These are phyloP conservation scores for Fusarium caatingaense DNA, from an alignment of 2,329 filamentous ascomycete species.

Conservation along the genomic window DNA sequence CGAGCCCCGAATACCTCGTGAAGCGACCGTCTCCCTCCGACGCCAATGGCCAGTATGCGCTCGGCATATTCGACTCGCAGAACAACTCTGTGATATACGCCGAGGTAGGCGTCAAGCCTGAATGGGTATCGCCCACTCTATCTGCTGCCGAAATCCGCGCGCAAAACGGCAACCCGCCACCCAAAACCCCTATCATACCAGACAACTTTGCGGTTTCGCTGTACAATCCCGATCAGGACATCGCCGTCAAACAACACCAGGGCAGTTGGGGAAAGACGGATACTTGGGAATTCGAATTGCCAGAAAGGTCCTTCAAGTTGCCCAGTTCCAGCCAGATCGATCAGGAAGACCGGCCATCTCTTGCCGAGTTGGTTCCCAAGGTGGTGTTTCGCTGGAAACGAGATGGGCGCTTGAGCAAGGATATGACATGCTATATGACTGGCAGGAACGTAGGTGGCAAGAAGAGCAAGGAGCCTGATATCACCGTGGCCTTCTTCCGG, in stretches of 20 bases:
- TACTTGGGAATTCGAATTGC: constrained; percentile 93
- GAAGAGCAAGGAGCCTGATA: constrained; percentile 92
- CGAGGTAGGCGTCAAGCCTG: constrained; percentile 85
- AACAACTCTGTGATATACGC: constrained; percentile 85
- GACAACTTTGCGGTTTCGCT: constrained; percentile 85
- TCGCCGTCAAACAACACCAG: constrained; percentile 76
- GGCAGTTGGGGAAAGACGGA: constrained; percentile 84
- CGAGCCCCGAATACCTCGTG: constrained; percentile 82
- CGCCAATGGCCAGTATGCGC: constrained; percentile 85
- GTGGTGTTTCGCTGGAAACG: constrained; percentile 89
- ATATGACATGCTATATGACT: constrained; percentile 88
- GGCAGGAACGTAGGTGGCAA: constrained; percentile 81
- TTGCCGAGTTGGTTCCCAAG: constrained; percentile 72
- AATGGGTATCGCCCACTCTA: constrained; percentile 85
- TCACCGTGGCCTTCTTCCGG: constrained; percentile 90
- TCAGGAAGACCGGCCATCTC: constrained; percentile 61
- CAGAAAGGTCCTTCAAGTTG: constrained; percentile 82
- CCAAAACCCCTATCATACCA: constrained; percentile 77
- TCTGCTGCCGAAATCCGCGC: constrained; percentile 83
- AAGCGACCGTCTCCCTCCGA: constrained; percentile 75
- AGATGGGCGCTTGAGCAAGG: constrained; percentile 85
- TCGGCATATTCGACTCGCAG: constrained; percentile 85
- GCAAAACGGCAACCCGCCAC: constrained; percentile 69
- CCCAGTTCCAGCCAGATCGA: constrained; percentile 85
- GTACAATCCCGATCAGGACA: constrained; percentile 91